Evolutionary conservation across 2,329 filamentous ascomycete species (phyloP).

Genomic region (Sporothrix brunneoviolacea): DNA sequence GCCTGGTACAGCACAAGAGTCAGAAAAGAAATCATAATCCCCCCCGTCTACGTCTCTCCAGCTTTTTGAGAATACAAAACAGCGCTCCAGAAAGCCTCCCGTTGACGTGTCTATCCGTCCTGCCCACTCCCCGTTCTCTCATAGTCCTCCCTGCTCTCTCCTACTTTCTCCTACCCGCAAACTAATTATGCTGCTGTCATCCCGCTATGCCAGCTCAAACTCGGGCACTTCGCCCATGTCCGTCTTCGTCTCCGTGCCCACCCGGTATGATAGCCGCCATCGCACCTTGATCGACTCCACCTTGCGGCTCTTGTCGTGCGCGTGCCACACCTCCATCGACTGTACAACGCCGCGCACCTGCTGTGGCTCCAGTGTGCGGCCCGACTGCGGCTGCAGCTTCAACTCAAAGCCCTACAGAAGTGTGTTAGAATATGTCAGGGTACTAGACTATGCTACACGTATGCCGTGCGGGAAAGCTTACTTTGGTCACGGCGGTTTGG

Average conservation of each 20-base stretch:
- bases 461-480: conserved; percentile 30
- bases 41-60: too few relatives aligned
- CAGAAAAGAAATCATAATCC: not conserved
- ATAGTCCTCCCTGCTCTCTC: not conserved
- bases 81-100: not conserved
- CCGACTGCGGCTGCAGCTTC: conserved; percentile 77
- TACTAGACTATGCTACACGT: too few relatives aligned
- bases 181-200: too few relatives aligned
- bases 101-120: too few relatives aligned
- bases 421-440: conserved; percentile 11
- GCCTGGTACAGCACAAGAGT: too few relatives aligned
- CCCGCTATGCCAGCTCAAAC: conserved; percentile 66
- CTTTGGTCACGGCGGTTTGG: conserved; percentile 89
- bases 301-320: conserved; percentile 59
- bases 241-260: conserved; percentile 57
- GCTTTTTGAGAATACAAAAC: not conserved
- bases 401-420: conserved; percentile 66
- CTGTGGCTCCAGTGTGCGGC: conserved; percentile 67
- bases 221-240: conserved; percentile 82
- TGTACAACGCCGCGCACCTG: conserved; percentile 72
- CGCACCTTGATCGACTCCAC: conserved; percentile 81
- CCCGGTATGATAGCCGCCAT: conserved; percentile 77
- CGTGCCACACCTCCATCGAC: conserved; percentile 66
- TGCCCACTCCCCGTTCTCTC: not conserved
- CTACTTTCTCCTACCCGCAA: too few relatives aligned